Evolutionary conservation across 2,329 filamentous ascomycete genomes (phyloP).

Genomic region (Beauveria brongniartii): DNA sequence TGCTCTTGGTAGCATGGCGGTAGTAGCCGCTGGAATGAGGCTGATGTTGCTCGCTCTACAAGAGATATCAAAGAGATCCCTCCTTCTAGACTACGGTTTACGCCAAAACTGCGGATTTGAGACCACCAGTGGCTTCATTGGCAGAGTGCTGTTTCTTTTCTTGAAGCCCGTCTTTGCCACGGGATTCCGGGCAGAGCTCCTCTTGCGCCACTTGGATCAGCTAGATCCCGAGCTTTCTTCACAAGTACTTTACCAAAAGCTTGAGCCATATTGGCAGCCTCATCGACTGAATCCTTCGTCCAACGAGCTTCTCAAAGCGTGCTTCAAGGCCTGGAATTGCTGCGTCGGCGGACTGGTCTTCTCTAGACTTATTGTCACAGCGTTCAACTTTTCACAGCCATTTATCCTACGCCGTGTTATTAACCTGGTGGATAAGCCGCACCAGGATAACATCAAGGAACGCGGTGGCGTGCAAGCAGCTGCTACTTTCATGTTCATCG

Average conservation of each 20-base stretch:
- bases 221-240: neutral
- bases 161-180: neutral
- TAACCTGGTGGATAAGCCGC: slow-evolving; percentile 14
- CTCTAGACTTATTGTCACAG: neutral
- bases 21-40: neutral
- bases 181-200: neutral
- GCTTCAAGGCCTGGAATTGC: slow-evolving; percentile 17
- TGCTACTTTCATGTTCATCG: neutral
- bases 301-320: slow-evolving; percentile 3
- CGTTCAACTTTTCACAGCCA: neutral
- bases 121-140: neutral
- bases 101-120: neutral
- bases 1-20: neutral
- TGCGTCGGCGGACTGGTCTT: neutral
- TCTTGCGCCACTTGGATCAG: neutral
- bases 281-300: neutral
- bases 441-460: neutral
- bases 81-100: neutral
- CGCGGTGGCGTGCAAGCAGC: neutral
- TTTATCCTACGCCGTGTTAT: slow-evolving; percentile 4
- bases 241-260: neutral
- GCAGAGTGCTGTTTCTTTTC: neutral
- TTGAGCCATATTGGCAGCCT: neutral
- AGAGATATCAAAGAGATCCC: neutral
- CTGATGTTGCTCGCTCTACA: neutral